These are phyloP conservation scores for Nadsonia commutata DNA, from an alignment of 1,139 yeast species.

Conservation along the genomic window DNA sequence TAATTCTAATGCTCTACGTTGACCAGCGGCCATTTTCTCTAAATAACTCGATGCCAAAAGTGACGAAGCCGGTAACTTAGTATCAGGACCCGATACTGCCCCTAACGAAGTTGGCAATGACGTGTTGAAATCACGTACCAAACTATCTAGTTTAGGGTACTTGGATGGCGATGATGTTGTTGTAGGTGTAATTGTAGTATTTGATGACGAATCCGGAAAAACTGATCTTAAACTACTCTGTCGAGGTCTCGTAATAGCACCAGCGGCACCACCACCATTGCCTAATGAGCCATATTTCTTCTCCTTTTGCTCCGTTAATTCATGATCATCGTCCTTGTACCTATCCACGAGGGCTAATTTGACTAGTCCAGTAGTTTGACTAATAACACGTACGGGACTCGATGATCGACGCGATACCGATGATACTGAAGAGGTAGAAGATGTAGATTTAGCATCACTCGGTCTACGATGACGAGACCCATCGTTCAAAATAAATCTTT, in stretches of 20 bases:
- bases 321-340: not conserved
- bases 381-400: not conserved
- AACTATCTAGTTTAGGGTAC: not conserved
- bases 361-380: not conserved
- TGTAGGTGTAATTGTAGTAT: too few relatives aligned
- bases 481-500: too few relatives aligned
- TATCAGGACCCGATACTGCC: not conserved
- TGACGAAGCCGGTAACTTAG: not conserved
- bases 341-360: not conserved
- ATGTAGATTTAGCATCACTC: too few relatives aligned
- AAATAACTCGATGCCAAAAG: not conserved
- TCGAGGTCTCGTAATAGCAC: not conserved
- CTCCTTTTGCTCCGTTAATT: not conserved
- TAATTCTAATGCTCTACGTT: not conserved
- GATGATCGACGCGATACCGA: not conserved
- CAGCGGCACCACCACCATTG: not conserved
- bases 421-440: too few relatives aligned
- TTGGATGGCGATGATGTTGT: too few relatives aligned
- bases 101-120: not conserved
- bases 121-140: not conserved
- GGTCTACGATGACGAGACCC: too few relatives aligned
- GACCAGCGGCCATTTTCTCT: not conserved
- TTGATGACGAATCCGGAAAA: too few relatives aligned
- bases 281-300: not conserved
- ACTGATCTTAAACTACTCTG: not conserved